phyloP scores from a whole-genome alignment of 805 yeast species.

The Pichia insulana region DNA sequence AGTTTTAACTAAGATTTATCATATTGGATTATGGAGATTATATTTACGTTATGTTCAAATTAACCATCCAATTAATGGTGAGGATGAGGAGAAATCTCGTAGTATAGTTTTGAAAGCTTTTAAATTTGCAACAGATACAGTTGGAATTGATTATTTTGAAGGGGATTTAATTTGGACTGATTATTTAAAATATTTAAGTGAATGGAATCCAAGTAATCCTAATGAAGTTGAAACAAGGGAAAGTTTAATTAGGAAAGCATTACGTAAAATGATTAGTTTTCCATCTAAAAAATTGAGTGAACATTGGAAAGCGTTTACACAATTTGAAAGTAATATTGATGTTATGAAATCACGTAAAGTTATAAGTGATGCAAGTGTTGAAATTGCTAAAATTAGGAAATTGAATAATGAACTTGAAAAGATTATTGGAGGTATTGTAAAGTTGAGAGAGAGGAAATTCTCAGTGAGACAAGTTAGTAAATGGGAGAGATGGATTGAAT shows the following conservation, averaged over 20 bases:
- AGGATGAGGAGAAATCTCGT: slow-evolving; percentile 62
- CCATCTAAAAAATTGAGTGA: slow-evolving; percentile 71
- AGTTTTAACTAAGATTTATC: slow-evolving; percentile 52
- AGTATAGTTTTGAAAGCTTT: slow-evolving; percentile 70
- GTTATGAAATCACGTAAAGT: slow-evolving; percentile 70
- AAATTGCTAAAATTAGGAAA: slow-evolving; percentile 81
- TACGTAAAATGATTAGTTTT: slow-evolving; percentile 58
- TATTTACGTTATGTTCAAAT: slow-evolving; percentile 74
- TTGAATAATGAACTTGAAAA: slow-evolving; percentile 63
- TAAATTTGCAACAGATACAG: slow-evolving; percentile 68
- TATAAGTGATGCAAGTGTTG: slow-evolving; percentile 72
- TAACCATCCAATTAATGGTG: slow-evolving; percentile 54
- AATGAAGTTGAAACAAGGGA: slow-evolving; percentile 82
- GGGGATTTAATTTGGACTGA: slow-evolving; percentile 73
- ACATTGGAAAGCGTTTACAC: slow-evolving; percentile 72
- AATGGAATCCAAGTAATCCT: slow-evolving; percentile 68
- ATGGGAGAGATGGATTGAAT: slow-evolving; percentile 71
- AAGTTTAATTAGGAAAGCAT: slow-evolving; percentile 67
- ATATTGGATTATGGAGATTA: slow-evolving; percentile 64
- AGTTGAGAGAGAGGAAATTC: slow-evolving; percentile 11
- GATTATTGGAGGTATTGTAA: slow-evolving; percentile 30
- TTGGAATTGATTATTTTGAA: slow-evolving; percentile 63
- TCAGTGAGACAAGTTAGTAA: slow-evolving; percentile 36
- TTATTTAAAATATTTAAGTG: slow-evolving; percentile 67
- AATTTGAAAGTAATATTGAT: slow-evolving; percentile 74